These are phyloP conservation scores for Austroboletus niveus DNA, from an alignment of 1,284 basidiomycete genomes.

Conservation along the genomic window DNA sequence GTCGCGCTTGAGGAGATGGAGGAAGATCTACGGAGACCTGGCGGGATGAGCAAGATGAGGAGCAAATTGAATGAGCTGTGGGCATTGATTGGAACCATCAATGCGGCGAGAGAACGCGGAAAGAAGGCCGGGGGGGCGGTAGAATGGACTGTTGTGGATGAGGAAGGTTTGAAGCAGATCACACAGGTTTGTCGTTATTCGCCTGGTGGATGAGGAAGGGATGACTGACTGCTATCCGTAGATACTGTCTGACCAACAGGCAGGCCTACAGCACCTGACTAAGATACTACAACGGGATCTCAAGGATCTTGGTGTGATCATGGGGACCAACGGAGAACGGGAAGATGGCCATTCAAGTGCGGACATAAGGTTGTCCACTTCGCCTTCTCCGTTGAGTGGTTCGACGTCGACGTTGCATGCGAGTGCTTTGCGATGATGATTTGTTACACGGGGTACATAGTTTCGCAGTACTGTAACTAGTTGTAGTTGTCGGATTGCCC, in stretches of 20 bases:
- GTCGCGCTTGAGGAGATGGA: slow-evolving; percentile 72
- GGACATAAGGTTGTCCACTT: slow-evolving; percentile 25
- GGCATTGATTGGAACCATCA: slow-evolving; percentile 80
- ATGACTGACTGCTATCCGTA: slow-evolving; percentile 29
- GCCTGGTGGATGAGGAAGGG: not conserved
- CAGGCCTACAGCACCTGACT: slow-evolving; percentile 76
- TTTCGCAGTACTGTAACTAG: not conserved
- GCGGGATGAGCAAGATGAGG: slow-evolving; percentile 58
- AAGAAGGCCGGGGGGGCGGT: slow-evolving; percentile 41
- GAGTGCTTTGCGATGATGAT: slow-evolving; percentile 34
- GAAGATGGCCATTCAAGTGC: slow-evolving; percentile 28
- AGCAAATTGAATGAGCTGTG: slow-evolving; percentile 82
- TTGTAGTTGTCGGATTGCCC: slow-evolving; percentile 2
- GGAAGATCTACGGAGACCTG: slow-evolving; percentile 60
- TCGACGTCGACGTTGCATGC: slow-evolving; percentile 36
- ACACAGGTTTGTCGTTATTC: slow-evolving; percentile 53
- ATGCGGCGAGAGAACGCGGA: slow-evolving; percentile 57
- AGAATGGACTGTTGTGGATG: slow-evolving; percentile 85
- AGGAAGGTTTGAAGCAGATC: slow-evolving; percentile 76
- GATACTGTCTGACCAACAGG: slow-evolving; percentile 80
- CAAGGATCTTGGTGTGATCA: slow-evolving; percentile 72
- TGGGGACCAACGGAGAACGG: slow-evolving; percentile 46
- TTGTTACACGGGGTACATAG: slow-evolving; percentile 6
- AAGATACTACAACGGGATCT: slow-evolving; percentile 67
- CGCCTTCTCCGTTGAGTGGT: slow-evolving; percentile 26